Base-by-base conservation (phyloP, 331 rosid species). In the Erythrophleum ivorense region DNA sequence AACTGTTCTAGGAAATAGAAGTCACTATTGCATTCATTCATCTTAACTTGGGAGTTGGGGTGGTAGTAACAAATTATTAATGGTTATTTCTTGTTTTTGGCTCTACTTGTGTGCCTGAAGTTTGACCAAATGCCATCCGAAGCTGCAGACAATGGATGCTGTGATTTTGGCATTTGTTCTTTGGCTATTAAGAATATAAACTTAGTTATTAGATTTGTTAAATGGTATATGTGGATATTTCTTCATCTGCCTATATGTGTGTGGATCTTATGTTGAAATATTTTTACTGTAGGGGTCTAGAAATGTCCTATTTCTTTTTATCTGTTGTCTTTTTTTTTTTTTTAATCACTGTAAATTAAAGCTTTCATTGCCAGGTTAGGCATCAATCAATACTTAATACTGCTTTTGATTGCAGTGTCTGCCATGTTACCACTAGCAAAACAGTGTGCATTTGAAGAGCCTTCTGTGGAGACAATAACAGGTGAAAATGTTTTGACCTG, bases 361-460 rank as follows among this genome's bases (percentile, higher is more conserved):
- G 33, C 50, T 40, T 24, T 54, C 46, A 2, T 57, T 49, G 16
- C 50, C 3, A 13, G 8, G 36, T 57, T 2, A 29, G 34, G 34
- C 49, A 77, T 77, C 46, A 33, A 49, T 7, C 48, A 31, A 69
- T 75, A 18, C 62, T 80, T 60, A 18, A 69, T 75, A 18, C 62
- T 84, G 53, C 24, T 64, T 70, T 81, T 76, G 81, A 85, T 74
- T 88, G 73, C 91, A 95, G 99, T 95, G 99, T 95, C 99, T 78
- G 95, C 99, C 63, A 89, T 95, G 94, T 53, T 95, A 88, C 92
- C 98, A 74, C 84, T 96, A 82, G 99, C 99, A 68, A 96, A 96
- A 82, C 99, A 96, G 73, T 96, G 98, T 80, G 97, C 99, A 33
- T 96, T 95, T 86, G 99, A 96, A 89, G 99, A 93, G 82, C 99